Percentiles rank a stretch among this genome's conserved stretches.
phyloP scores from a whole-genome alignment of 1,284 basidiomycete genomes.

The Exobasidium rhododendri region DNA sequence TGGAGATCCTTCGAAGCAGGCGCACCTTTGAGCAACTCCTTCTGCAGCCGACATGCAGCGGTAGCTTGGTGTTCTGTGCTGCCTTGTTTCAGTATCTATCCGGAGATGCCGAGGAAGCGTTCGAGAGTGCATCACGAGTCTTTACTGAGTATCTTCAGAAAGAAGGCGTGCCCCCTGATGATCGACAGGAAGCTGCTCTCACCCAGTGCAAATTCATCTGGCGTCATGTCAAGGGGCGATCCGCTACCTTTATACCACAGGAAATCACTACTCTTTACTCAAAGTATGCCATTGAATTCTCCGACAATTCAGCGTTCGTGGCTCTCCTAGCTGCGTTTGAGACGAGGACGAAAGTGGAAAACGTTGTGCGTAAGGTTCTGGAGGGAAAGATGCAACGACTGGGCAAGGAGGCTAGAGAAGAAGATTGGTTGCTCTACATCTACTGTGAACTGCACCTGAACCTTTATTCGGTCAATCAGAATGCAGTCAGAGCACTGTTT shows the following conservation, averaged over 20 bases:
- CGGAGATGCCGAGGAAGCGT: not conserved
- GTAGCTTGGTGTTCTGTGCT: not conserved
- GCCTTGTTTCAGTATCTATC: slow-evolving; percentile 1
- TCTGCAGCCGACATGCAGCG: not conserved
- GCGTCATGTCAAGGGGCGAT: slow-evolving; percentile 1
- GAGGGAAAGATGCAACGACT: not conserved
- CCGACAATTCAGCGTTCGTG: not conserved
- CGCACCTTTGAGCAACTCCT: not conserved
- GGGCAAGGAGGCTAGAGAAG: not conserved
- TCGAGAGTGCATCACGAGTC: not conserved
- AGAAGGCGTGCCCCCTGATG: not conserved
- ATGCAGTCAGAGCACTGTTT: slow-evolving; percentile 6
- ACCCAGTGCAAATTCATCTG: not conserved
- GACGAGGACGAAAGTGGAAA: slow-evolving; percentile 1
- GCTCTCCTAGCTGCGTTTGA: slow-evolving; percentile 3
- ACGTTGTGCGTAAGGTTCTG: not conserved
- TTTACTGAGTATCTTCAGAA: not conserved
- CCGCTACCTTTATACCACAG: not conserved
- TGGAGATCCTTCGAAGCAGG: not conserved
- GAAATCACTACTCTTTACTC: not conserved
- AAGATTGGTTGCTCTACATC: not conserved
- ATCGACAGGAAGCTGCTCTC: not conserved
- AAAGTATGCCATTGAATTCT: not conserved
- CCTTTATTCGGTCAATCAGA: not conserved
- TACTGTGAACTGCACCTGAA: slow-evolving; percentile 1